Evolutionary conservation across 441 rosid species (phyloP).

Genomic region (Syzygium malaccense): DNA sequence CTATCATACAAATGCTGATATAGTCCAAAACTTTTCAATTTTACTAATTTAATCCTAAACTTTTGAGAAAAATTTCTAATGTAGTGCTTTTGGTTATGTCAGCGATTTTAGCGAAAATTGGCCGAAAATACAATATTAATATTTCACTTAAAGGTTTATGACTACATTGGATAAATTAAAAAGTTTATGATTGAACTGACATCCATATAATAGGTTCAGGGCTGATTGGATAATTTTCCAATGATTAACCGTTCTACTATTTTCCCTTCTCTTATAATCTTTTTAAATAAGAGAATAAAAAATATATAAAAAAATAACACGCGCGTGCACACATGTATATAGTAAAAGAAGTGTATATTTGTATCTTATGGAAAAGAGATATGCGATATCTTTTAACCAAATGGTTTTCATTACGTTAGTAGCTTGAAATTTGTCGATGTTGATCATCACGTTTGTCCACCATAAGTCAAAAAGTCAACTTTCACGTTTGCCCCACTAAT

Average conservation of each 20-base stretch:
- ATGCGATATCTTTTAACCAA: background rate
- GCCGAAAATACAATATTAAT: fast-evolving
- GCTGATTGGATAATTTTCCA: background rate
- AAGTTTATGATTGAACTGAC: fast-evolving
- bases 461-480: background rate
- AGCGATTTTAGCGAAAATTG: too few species aligned
- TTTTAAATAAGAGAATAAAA: background rate
- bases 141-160: background rate
- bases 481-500: background rate
- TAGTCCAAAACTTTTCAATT: background rate
- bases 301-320: background rate
- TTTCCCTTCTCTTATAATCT: background rate
- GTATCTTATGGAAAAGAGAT: background rate
- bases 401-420: background rate
- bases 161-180: too few species aligned
- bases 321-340: background rate
- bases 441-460: background rate
- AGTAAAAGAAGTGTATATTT: background rate
- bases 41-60: background rate
- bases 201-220: fast-evolving
- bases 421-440: background rate
- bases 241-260: fast-evolving
- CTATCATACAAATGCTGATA: fast-evolving
- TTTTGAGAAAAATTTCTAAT: too few species aligned
- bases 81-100: too few species aligned